These are phyloP conservation scores for Zygotorulaspora florentina DNA, from an alignment of 805 yeast genomes.

Conservation along the genomic window DNA sequence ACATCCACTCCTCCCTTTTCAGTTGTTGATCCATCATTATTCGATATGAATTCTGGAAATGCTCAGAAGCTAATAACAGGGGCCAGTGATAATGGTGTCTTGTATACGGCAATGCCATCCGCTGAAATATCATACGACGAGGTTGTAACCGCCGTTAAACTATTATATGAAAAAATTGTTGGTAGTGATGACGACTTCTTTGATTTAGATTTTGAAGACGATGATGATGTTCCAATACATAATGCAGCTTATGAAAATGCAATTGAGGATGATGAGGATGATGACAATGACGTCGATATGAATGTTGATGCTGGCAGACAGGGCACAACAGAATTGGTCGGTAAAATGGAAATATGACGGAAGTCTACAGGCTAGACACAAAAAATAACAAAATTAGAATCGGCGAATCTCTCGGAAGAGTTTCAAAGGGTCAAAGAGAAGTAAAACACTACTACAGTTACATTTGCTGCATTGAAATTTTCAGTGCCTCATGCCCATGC, in stretches of 20 bases:
- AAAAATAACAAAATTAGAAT: not conserved
- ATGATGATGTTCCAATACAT: constrained; percentile 40
- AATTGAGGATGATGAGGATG: constrained; percentile 31
- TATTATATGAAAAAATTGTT: constrained; percentile 70
- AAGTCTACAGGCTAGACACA: constrained; percentile 2
- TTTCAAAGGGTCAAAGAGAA: too few species aligned
- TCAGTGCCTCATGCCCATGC: too few species aligned
- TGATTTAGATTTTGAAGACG: constrained; percentile 95
- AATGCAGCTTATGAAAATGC: constrained; percentile 26
- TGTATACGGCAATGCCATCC: constrained; percentile 65
- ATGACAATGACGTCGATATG: constrained; percentile 25
- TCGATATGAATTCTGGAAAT: constrained; percentile 34
- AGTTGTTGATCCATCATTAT: constrained; percentile 43
- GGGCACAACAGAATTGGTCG: constrained; percentile 39
- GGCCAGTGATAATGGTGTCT: constrained; percentile 45
- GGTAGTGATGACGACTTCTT: constrained; percentile 96
- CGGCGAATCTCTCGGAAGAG: not conserved
- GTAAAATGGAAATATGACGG: constrained; percentile 37
- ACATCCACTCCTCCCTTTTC: constrained; percentile 55
- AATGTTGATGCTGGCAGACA: constrained; percentile 18
- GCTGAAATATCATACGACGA: constrained; percentile 91
- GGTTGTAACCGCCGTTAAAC: constrained; percentile 72
- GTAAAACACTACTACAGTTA: too few species aligned
- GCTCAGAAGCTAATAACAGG: constrained; percentile 30
- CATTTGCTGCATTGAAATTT: too few species aligned